Conservation (phyloP, 2,329 filamentous ascomycete genomes). For the Cordyceps javanica region DNA sequence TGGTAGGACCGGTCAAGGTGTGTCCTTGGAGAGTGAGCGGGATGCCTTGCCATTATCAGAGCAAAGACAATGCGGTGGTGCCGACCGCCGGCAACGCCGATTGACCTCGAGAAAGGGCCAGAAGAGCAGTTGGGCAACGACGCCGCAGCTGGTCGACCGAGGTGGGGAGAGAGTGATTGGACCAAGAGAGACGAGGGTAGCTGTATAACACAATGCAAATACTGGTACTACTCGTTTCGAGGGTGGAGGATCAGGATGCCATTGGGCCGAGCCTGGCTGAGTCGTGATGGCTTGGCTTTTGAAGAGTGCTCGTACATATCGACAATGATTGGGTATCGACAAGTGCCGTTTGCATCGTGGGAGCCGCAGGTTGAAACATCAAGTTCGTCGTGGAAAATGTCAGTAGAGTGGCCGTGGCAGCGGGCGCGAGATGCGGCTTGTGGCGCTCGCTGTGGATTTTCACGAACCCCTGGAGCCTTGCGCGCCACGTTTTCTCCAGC, state of each 20-base stretch:
- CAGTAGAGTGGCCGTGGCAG: neutral
- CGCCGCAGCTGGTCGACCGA: no score
- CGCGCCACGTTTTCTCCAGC: neutral
- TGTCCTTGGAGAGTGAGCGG: no score
- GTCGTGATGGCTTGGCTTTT: neutral
- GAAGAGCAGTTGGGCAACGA: no score
- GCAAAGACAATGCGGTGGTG: no score
- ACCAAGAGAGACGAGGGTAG: neutral
- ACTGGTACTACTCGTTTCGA: neutral
- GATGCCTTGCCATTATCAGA: no score
- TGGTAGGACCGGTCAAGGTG: no score
- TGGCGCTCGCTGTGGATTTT: neutral
- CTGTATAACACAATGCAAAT: neutral
- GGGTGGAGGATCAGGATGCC: neutral
- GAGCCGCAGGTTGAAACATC: slow-evolving; percentile 1
- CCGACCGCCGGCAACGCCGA: no score
- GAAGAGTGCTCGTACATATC: neutral
- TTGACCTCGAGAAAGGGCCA: no score
- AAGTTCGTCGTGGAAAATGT: neutral
- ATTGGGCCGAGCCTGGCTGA: neutral
- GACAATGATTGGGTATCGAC: neutral
- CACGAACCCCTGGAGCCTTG: neutral
- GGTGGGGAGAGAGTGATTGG: neutral
- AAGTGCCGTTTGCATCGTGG: neutral
- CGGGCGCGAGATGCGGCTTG: neutral